Conservation (phyloP, 305 asterid species). For the Salvia sclarea region DNA sequence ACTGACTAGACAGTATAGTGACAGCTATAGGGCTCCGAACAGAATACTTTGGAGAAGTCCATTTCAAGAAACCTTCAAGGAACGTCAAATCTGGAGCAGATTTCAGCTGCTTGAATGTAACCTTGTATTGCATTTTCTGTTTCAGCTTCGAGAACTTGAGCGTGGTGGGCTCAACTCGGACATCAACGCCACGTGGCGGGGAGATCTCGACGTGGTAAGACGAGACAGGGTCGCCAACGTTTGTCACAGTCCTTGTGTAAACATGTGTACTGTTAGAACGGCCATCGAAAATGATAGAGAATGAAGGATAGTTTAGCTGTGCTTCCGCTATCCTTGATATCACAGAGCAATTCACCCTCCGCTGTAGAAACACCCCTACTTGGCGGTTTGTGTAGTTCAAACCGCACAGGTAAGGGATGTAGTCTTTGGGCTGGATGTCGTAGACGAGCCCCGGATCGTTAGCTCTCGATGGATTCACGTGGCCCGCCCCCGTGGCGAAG, state of each 20-base stretch:
- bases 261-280: conserved; percentile 28
- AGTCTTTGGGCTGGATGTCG: conserved; percentile 42
- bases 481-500: conserved; percentile 48
- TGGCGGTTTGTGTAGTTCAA: conserved; percentile 37
- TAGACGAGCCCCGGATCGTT: conserved; percentile 49
- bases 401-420: conserved; percentile 47
- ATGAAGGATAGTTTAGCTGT: conserved; percentile 47
- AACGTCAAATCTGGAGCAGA: neutral
- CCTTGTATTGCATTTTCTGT: conserved; percentile 43
- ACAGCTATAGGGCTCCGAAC: conserved; percentile 48
- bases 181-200: conserved; percentile 29
- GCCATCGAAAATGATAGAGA: conserved; percentile 4
- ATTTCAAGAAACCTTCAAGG: conserved; percentile 44
- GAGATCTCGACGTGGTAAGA: conserved; percentile 33
- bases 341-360: conserved; percentile 25
- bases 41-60: conserved; percentile 44
- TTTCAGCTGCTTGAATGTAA: conserved; percentile 28
- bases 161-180: conserved; percentile 33
- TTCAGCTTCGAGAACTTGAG: neutral
- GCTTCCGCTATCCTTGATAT: neutral
- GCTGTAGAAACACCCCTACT: conserved; percentile 8
- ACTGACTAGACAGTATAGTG: neutral
- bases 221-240: conserved; percentile 43
- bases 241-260: conserved; percentile 46
- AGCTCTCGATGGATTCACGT: conserved; percentile 41